These are phyloP conservation scores for Trichoderma sp. DNA, from an alignment of 2,329 filamentous ascomycete species.

Conservation along the genomic window DNA sequence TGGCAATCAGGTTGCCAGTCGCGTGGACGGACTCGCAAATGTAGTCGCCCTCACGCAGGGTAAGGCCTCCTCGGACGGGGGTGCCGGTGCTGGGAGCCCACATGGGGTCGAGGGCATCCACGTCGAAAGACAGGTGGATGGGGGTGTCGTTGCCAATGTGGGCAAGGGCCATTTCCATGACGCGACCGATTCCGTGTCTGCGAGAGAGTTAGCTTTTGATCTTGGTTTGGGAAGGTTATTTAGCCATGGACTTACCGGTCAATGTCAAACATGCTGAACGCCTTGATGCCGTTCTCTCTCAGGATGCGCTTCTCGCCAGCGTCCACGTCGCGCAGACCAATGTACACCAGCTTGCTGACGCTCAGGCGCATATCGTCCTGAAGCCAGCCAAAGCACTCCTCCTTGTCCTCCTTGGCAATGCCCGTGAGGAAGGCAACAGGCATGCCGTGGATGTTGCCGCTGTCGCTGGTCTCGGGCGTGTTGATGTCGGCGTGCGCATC, in stretches of 20 bases:
- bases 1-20: slow-evolving; percentile 74
- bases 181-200: slow-evolving; percentile 87
- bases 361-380: slow-evolving; percentile 68
- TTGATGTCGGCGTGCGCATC: slow-evolving; percentile 99
- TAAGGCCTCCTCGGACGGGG: slow-evolving; percentile 89
- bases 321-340: slow-evolving; percentile 91
- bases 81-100: slow-evolving; percentile 97
- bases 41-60: slow-evolving; percentile 92
- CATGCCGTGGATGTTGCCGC: slow-evolving; percentile 98
- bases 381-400: slow-evolving; percentile 90
- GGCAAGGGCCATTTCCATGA: slow-evolving; percentile 97
- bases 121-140: slow-evolving; percentile 95
- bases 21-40: slow-evolving; percentile 87
- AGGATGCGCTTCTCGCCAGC: slow-evolving; percentile 91
- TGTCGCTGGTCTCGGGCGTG: slow-evolving; percentile 84
- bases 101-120: slow-evolving; percentile 93
- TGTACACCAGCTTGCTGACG: slow-evolving; percentile 90
- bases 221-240: neutral
- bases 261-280: slow-evolving; percentile 98
- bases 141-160: slow-evolving; percentile 94
- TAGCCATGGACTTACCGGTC: slow-evolving; percentile 65
- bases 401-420: slow-evolving; percentile 71
- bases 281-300: slow-evolving; percentile 85
- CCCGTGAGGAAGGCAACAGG: slow-evolving; percentile 90
- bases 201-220: neutral